Base-by-base conservation (phyloP, 345 rosid species). In the Ceriops zippeliana region DNA sequence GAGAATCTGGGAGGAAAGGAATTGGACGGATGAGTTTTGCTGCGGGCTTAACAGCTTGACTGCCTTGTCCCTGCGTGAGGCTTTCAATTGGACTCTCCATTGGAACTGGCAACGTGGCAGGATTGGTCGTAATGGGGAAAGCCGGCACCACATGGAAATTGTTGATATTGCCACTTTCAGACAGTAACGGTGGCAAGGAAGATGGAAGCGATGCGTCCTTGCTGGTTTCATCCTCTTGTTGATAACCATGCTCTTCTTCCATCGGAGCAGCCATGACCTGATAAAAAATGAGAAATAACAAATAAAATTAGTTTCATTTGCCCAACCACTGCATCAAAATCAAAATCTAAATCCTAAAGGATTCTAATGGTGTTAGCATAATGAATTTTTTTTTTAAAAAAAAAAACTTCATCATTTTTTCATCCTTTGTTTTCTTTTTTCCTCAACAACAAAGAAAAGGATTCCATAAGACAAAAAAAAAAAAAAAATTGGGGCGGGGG, bases 181-280 rank as follows among this genome's bases (percentile, higher is more conserved):
- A 30, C 5, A 63, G 65, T 3, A 77, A 56, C 24, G 77, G 68
- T 35, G 70, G 73, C 79, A 73, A 37, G 31, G 82, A 59, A 47
- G 62, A 67, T 52, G 73, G 22, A 63, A 54, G 82, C 52, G 84
- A 35, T 75, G 78, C 38, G 22, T 1, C 42, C 49, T 20, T 65
- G 56, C 30, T 52, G 58, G 16, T 61, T 28, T 37, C 15, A 7
- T 75, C 26, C 68, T 73, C 81, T 66, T 75, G 87, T 22, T 46
- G 63, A 79, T 60, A 38, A 60, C 67, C 66, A 32, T 63, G 82
- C 68, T 85, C 85, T 60, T 81, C 84, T 63, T 86, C 90, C 82
- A 86, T 83, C 6, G 87, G 81, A 75, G 73, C 71, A 22, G 81
- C 78, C 13, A 85, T 58, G 30, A 90, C 90, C 98, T 93, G 70